A percentile compares a stretch with the other conserved stretches of the same genome.
phyloP scores from a whole-genome alignment of 768 basidiomycete species.

The Pholiota conissans region DNA sequence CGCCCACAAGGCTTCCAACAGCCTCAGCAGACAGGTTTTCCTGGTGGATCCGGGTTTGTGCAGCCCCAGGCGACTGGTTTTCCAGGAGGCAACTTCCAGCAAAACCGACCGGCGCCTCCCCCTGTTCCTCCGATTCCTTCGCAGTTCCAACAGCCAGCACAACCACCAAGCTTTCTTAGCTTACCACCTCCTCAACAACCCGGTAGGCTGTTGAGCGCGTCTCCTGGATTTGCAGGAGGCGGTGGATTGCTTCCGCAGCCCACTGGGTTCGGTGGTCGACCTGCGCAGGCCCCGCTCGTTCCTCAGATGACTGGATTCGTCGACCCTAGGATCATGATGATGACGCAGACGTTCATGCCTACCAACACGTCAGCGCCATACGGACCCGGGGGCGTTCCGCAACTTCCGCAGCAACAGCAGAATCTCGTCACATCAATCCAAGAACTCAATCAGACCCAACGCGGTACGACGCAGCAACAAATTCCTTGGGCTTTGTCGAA shows the following conservation, averaged over 20 bases:
- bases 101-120: constrained; percentile 45
- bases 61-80: constrained; percentile 58
- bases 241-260: constrained; percentile 49
- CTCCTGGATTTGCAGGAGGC: constrained; percentile 47
- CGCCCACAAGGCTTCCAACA: constrained; percentile 48
- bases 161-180: constrained; percentile 39
- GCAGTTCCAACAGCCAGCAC: constrained; percentile 58
- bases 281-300: constrained; percentile 44
- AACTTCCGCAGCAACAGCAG: constrained; percentile 65
- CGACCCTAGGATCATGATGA: constrained; percentile 84
- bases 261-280: constrained; percentile 54
- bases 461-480: constrained; percentile 63
- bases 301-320: constrained; percentile 80
- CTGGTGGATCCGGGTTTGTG: constrained; percentile 40
- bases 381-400: constrained; percentile 58
- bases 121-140: constrained; percentile 66
- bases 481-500: constrained; percentile 87
- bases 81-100: constrained; percentile 38
- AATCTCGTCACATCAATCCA: constrained; percentile 84
- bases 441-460: constrained; percentile 77
- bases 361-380: constrained; percentile 61
- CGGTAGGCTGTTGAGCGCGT: constrained; percentile 54
- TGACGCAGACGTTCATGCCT: constrained; percentile 93
- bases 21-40: constrained; percentile 61
- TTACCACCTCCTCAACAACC: constrained; percentile 40